Evolutionary conservation across 106 monocot genomes (phyloP).

Genomic region (Gastrodia elata): DNA sequence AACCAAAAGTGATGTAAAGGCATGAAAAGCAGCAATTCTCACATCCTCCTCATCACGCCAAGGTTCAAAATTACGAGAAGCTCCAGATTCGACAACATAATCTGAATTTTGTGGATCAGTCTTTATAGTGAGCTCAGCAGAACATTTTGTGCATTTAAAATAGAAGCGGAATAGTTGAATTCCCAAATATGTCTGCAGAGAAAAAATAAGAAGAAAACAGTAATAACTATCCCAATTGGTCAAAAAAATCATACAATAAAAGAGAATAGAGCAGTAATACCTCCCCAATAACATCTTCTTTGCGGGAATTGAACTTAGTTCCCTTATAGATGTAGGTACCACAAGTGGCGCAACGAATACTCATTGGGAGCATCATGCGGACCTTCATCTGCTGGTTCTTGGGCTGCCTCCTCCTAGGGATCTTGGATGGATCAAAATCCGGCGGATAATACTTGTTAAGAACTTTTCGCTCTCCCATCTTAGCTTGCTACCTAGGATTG

Average conservation of each 20-base stretch:
- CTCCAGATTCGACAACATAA: constrained; percentile 90
- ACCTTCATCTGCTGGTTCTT: constrained; percentile 97
- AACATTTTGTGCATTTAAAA: constrained; percentile 88
- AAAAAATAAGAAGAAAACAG: not conserved
- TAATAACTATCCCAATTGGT: not conserved
- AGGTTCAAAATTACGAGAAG: constrained; percentile 91
- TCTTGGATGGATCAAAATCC: constrained; percentile 97
- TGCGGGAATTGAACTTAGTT: constrained; percentile 97
- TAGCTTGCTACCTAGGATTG: not conserved
- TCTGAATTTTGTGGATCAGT: constrained; percentile 93
- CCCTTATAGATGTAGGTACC: constrained; percentile 98
- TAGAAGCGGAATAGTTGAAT: constrained; percentile 94
- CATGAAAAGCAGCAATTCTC: not conserved
- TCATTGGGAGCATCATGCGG: constrained; percentile 99
- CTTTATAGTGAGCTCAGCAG: constrained; percentile 74
- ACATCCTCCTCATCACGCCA: constrained; percentile 88
- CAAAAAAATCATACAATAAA: not conserved
- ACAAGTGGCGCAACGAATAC: constrained; percentile 84
- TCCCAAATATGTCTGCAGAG: constrained; percentile 78
- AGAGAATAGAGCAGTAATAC: constrained; percentile 16
- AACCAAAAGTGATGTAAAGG: not conserved
- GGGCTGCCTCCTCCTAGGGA: constrained; percentile 69
- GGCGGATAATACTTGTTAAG: constrained; percentile 97
- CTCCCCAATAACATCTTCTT: constrained; percentile 88
- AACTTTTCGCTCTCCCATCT: constrained; percentile 93